Conservation (phyloP, 352 stramenopile species). For the Pythium rhizo-oryzae region DNA sequence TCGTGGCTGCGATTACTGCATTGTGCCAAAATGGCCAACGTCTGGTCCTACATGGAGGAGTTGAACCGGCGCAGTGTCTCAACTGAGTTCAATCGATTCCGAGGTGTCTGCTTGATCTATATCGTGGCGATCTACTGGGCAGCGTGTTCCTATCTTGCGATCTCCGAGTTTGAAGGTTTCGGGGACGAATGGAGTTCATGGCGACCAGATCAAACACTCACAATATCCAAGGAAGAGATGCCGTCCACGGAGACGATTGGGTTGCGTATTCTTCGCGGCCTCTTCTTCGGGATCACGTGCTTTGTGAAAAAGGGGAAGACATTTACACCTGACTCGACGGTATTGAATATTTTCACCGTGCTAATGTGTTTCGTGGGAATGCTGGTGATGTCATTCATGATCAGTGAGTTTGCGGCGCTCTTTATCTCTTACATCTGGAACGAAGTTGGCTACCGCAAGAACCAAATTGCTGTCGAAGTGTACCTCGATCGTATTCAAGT, state of each 20-base stretch:
- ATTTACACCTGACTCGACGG: slow-evolving; percentile 23
- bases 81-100: slow-evolving; percentile 57
- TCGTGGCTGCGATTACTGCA: slow-evolving; percentile 44
- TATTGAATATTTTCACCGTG: slow-evolving; percentile 26
- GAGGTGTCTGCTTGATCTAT: slow-evolving; percentile 59
- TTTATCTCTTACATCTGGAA: slow-evolving; percentile 37
- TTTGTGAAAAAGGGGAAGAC: slow-evolving; percentile 40
- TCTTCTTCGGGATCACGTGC: slow-evolving; percentile 30
- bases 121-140: slow-evolving; percentile 61
- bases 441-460: slow-evolving; percentile 63
- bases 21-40: slow-evolving; percentile 57
- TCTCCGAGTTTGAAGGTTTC: slow-evolving; percentile 46
- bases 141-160: slow-evolving; percentile 51
- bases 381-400: slow-evolving; percentile 78
- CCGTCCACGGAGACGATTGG: slow-evolving; percentile 37
- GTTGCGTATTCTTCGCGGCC: slow-evolving; percentile 32
- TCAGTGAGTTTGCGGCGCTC: slow-evolving; percentile 68
- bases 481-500: slow-evolving; percentile 32
- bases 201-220: slow-evolving; percentile 41
- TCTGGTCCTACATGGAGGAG: slow-evolving; percentile 58
- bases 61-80: slow-evolving; percentile 56
- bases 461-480: slow-evolving; percentile 61
- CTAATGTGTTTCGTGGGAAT: slow-evolving; percentile 40
- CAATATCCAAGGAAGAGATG: slow-evolving; percentile 33
- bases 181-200: slow-evolving; percentile 54